Evolutionary conservation across 331 rosid genomes (phyloP).

Genomic region (Dryas integrifolia): DNA sequence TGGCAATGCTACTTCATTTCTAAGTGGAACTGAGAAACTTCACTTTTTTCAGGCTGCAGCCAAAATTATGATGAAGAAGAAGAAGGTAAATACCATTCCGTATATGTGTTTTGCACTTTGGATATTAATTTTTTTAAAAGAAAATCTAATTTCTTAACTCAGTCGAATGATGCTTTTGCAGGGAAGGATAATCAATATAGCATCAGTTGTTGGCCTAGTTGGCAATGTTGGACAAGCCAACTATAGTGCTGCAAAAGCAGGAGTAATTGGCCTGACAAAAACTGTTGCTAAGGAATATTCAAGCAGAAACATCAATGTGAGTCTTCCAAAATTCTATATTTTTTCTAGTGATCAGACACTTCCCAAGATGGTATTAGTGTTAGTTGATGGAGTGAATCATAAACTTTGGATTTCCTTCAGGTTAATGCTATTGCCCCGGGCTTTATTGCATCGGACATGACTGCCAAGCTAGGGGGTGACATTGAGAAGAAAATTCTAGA

Average conservation of each 20-base stretch:
- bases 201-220: slow-evolving; percentile 92
- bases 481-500: slow-evolving; percentile 77
- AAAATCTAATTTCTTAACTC: slow-evolving; percentile 7
- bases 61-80: slow-evolving; percentile 95
- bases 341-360: background rate
- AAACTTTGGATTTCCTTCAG: slow-evolving; percentile 38
- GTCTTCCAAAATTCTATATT: slow-evolving; percentile 6
- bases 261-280: slow-evolving; percentile 94
- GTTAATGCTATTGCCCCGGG: slow-evolving; percentile 99
- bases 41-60: slow-evolving; percentile 73
- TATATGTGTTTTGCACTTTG: background rate
- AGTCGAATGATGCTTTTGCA: slow-evolving; percentile 35
- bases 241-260: slow-evolving; percentile 98
- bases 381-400: slow-evolving; percentile 14
- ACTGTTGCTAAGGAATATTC: slow-evolving; percentile 86
- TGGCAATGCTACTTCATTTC: slow-evolving; percentile 17
- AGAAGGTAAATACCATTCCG: slow-evolving; percentile 53
- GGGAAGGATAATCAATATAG: slow-evolving; percentile 94
- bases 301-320: slow-evolving; percentile 84
- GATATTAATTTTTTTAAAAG: background rate
- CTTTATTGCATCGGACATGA: slow-evolving; percentile 95
- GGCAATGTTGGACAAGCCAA: slow-evolving; percentile 97
- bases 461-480: slow-evolving; percentile 82
- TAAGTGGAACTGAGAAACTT: slow-evolving; percentile 28
- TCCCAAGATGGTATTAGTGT: background rate